Conservation (phyloP, 495 filamentous ascomycete species). For the Peziza echinospora region DNA sequence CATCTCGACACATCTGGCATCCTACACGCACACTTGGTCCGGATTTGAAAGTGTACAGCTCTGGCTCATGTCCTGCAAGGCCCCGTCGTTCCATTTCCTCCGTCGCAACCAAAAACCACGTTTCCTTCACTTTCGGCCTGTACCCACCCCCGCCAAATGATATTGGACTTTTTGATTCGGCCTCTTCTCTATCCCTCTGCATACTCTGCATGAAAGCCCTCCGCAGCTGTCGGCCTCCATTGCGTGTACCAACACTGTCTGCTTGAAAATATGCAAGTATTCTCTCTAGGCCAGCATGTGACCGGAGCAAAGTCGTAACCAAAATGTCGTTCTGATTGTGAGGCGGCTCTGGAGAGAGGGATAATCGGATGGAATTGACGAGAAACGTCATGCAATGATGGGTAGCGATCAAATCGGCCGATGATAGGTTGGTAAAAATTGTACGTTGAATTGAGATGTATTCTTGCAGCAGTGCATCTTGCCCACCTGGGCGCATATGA, state of each 20-base stretch:
- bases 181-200: conserved; percentile 17
- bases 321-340: conserved; percentile 19
- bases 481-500: conserved; percentile 8
- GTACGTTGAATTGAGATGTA: conserved; percentile 13
- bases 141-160: conserved; percentile 18
- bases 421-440: conserved; percentile 11
- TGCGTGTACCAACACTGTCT: conserved; percentile 3
- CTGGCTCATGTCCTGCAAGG: conserved; percentile 12
- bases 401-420: conserved; percentile 13
- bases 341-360: conserved; percentile 17
- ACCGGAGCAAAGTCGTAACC: conserved; percentile 16
- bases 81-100: conserved; percentile 15
- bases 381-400: conserved; percentile 20
- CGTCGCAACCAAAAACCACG: conserved; percentile 24
- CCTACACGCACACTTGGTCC: not conserved
- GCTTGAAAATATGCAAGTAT: conserved; percentile 19
- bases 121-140: conserved; percentile 42
- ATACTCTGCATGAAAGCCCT: conserved; percentile 20
- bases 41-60: not conserved
- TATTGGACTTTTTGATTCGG: conserved; percentile 6
- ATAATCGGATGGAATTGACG: conserved; percentile 17
- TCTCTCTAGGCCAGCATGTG: conserved; percentile 8
- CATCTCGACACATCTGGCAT: not conserved
- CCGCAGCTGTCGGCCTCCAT: conserved; percentile 7
- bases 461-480: conserved; percentile 4